Evolutionary conservation across 2,329 filamentous ascomycete species (phyloP).

Genomic region (Trichophyton mentagrophytes): DNA sequence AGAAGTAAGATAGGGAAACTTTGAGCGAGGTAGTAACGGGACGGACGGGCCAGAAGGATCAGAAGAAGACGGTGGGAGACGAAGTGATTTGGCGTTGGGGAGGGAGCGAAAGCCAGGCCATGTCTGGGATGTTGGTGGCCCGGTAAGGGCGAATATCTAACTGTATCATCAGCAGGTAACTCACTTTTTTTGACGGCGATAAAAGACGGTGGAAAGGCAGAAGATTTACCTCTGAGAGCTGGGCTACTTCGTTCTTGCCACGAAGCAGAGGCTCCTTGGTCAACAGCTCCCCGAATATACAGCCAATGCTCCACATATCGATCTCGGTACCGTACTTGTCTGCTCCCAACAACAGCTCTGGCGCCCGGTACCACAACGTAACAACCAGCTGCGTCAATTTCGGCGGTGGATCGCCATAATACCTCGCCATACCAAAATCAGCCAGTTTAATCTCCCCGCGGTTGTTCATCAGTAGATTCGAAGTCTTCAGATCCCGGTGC

Average conservation of each 20-base stretch:
- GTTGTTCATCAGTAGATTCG: constrained; percentile 89
- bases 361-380: constrained; percentile 90
- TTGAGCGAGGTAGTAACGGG: constrained; percentile 52
- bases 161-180: background rate
- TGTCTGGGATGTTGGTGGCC: constrained; percentile 64
- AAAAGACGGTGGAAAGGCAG: background rate
- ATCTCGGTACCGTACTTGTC: constrained; percentile 61
- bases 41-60: constrained; percentile 15
- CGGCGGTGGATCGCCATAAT: constrained; percentile 63
- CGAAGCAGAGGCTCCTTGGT: constrained; percentile 71
- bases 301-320: constrained; percentile 94
- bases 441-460: constrained; percentile 89
- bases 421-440: constrained; percentile 95
- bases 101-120: constrained; percentile 83
- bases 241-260: constrained; percentile 84
- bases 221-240: constrained; percentile 51
- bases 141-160: constrained; percentile 74
- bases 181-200: background rate
- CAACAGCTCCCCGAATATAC: constrained; percentile 86
- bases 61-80: constrained; percentile 41
- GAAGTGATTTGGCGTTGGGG: constrained; percentile 71
- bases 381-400: constrained; percentile 86
- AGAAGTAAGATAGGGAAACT: constrained; percentile 68
- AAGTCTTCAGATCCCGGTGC: constrained; percentile 86
- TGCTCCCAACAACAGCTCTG: constrained; percentile 76